Percentiles rank a stretch among this genome's conserved stretches.
Evolutionary conservation across 768 basidiomycete species (phyloP).

Genomic region (Agrocybe pediades): DNA sequence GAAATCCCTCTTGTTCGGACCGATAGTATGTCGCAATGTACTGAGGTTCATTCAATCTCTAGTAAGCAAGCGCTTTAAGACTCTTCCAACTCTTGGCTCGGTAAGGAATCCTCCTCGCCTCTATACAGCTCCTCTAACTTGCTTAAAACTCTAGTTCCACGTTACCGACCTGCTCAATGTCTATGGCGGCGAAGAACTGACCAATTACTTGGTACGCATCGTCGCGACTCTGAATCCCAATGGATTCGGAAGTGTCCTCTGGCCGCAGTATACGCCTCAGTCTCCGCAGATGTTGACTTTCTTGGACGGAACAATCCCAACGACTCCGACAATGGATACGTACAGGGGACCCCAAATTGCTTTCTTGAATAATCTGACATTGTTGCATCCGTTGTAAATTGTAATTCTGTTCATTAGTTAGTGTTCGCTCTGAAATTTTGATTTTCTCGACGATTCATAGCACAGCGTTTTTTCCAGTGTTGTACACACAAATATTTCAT

Average conservation of each 20-base stretch:
- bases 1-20: not conserved
- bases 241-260: slow-evolving; percentile 19
- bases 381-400: slow-evolving; percentile 16
- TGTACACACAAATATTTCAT: not conserved
- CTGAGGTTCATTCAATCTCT: not conserved
- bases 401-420: not conserved
- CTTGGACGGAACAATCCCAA: slow-evolving; percentile 28
- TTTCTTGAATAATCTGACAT: slow-evolving; percentile 24
- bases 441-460: too few species aligned
- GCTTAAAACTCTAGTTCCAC: slow-evolving; percentile 28
- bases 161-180: slow-evolving; percentile 41
- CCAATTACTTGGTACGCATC: slow-evolving; percentile 50
- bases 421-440: too few species aligned
- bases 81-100: slow-evolving; percentile 43
- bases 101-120: slow-evolving; percentile 23
- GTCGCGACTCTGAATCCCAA: slow-evolving; percentile 31
- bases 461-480: too few species aligned
- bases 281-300: slow-evolving; percentile 31
- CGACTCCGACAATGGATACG: slow-evolving; percentile 26
- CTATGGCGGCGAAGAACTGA: slow-evolving; percentile 42
- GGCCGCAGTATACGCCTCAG: slow-evolving; percentile 25
- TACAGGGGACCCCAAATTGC: slow-evolving; percentile 22
- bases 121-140: not conserved
- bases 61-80: slow-evolving; percentile 51
- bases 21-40: not conserved